Conservation (phyloP, 805 yeast genomes). For the Wilhelminamyces savonicus region DNA sequence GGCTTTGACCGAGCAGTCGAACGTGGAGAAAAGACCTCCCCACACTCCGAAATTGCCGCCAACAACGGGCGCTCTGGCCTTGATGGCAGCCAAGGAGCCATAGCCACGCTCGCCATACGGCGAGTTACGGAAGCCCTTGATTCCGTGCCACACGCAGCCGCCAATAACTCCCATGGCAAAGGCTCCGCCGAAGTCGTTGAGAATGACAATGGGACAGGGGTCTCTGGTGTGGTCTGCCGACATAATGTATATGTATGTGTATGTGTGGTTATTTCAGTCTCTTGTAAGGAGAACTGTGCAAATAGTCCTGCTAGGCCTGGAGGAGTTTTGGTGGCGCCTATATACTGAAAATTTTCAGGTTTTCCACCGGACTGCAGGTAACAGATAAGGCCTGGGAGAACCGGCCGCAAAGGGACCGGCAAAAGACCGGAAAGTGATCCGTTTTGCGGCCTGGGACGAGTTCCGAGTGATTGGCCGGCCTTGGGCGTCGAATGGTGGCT, state of each 20-base stretch:
- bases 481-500: too few species aligned
- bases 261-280: slow-evolving; percentile 3
- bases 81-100: slow-evolving; percentile 86
- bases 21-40: slow-evolving; percentile 97
- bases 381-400: too few species aligned
- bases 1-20: slow-evolving; percentile 92
- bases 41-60: slow-evolving; percentile 99
- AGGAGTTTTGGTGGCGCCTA: too few species aligned
- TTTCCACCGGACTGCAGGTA: too few species aligned
- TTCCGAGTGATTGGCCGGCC: too few species aligned
- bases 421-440: too few species aligned
- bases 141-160: slow-evolving; percentile 98
- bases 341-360: too few species aligned
- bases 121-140: slow-evolving; percentile 96
- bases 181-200: slow-evolving; percentile 98
- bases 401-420: too few species aligned
- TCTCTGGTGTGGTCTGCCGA: slow-evolving; percentile 98
- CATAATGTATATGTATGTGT: slow-evolving; percentile 40
- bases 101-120: slow-evolving; percentile 93
- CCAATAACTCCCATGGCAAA: slow-evolving; percentile 99
- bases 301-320: too few species aligned
- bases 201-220: slow-evolving; percentile 95
- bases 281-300: too few species aligned
- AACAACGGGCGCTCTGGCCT: slow-evolving; percentile 95
- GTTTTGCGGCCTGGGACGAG: too few species aligned